phyloP scores from a whole-genome alignment of 2,329 filamentous ascomycete species.

The Botrytis medusae region DNA sequence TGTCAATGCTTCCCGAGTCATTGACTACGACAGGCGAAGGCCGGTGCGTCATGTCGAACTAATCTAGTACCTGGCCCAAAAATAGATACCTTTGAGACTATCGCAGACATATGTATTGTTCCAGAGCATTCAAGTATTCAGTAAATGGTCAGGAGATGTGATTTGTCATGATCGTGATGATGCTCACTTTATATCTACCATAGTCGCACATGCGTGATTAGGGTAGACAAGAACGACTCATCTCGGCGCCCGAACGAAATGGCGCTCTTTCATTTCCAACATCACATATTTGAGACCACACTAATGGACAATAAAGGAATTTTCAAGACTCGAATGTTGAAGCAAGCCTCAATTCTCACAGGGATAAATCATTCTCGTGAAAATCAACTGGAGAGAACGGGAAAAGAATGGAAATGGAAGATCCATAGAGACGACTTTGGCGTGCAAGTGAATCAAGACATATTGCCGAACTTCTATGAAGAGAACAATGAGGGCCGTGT shows the following conservation, averaged over 20 bases:
- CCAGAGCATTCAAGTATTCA: background rate
- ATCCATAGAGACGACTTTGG: background rate
- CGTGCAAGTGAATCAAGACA: background rate
- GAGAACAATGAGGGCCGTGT: background rate
- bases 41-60: background rate
- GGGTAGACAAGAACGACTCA: background rate
- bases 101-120: background rate
- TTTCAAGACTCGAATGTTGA: background rate
- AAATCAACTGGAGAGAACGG: background rate
- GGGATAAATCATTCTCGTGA: slow-evolving; percentile 1
- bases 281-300: background rate
- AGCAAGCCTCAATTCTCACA: background rate
- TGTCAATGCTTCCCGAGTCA: background rate
- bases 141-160: background rate
- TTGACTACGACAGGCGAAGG: background rate
- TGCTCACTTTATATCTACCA: background rate
- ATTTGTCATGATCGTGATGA: background rate
- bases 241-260: background rate
- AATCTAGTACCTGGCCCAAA: background rate
- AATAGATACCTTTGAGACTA: background rate
- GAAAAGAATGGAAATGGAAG: background rate
- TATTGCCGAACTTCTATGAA: background rate
- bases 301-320: background rate
- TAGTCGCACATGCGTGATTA: background rate
- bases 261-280: background rate